A percentile compares a stretch with the other conserved stretches of the same genome.
Conservation (phyloP, 495 filamentous ascomycete genomes). For the Neurospora sublineolata region DNA sequence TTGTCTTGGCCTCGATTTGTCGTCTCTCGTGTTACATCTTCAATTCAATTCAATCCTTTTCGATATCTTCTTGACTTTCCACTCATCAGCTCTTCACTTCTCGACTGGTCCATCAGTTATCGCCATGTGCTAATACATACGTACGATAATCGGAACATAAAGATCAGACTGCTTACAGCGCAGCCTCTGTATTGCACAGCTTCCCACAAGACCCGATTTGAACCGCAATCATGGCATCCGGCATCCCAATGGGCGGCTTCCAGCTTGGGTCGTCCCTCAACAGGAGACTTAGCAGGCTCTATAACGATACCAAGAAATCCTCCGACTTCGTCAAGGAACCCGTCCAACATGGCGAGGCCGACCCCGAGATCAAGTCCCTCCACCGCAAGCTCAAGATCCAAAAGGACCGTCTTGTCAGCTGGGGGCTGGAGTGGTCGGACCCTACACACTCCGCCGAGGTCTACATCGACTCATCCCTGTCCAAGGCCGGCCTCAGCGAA, state of each 20-base stretch:
- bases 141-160: not conserved
- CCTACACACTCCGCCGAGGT: conserved; percentile 49
- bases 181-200: not conserved
- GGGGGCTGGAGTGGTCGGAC: conserved; percentile 88
- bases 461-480: conserved; percentile 70
- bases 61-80: not conserved
- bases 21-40: not conserved
- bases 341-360: conserved; percentile 42
- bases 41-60: not conserved
- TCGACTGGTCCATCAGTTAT: not conserved
- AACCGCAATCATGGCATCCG: conserved; percentile 32
- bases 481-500: conserved; percentile 73
- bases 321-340: conserved; percentile 72
- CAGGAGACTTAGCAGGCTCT: conserved; percentile 74
- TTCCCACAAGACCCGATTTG: not conserved
- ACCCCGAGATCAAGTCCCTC: conserved; percentile 43
- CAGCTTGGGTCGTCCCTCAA: conserved; percentile 39
- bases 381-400: conserved; percentile 52
- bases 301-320: conserved; percentile 83
- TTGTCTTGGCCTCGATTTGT: not conserved
- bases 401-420: conserved; percentile 68
- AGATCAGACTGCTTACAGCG: no score
- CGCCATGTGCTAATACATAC: not conserved
- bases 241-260: conserved; percentile 33
- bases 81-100: not conserved